Conservation (phyloP, 768 basidiomycete species). For the Sporobolomyces roseus region DNA sequence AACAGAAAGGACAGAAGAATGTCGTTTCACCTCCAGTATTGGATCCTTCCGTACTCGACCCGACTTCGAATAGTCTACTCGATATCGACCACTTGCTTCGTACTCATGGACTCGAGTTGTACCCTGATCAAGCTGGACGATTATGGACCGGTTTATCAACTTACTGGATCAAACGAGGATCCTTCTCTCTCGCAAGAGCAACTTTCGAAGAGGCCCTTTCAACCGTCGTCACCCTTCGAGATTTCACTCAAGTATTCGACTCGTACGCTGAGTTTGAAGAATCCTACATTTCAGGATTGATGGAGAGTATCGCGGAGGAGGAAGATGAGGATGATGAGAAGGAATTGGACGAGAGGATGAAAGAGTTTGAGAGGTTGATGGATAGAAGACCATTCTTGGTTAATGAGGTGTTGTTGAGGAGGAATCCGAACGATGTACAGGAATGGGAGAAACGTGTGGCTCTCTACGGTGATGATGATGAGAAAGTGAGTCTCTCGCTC, state of each 20-base stretch:
- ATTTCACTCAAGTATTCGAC: slow-evolving; percentile 97
- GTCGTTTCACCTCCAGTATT: slow-evolving; percentile 49
- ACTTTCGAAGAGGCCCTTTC: slow-evolving; percentile 85
- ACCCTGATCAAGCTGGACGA: slow-evolving; percentile 94
- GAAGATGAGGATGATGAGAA: slow-evolving; percentile 69
- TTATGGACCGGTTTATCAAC: slow-evolving; percentile 95
- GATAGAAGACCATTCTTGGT: slow-evolving; percentile 92
- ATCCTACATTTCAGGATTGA: slow-evolving; percentile 78
- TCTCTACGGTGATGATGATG: slow-evolving; percentile 78
- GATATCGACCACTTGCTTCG: slow-evolving; percentile 82
- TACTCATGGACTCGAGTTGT: slow-evolving; percentile 78
- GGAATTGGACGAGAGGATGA: slow-evolving; percentile 83
- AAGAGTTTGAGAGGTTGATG: slow-evolving; percentile 87
- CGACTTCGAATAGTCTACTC: slow-evolving; percentile 63
- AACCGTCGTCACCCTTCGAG: slow-evolving; percentile 82
- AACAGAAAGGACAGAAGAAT: not conserved
- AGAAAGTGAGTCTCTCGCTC: slow-evolving; percentile 64
- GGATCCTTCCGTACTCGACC: slow-evolving; percentile 64
- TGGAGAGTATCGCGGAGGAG: slow-evolving; percentile 62
- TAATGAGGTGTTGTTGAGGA: slow-evolving; percentile 84
- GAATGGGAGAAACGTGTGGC: slow-evolving; percentile 99
- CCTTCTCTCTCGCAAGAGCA: too few relatives aligned
- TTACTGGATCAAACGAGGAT: slow-evolving; percentile 89
- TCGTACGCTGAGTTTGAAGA: slow-evolving; percentile 93
- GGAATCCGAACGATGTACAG: slow-evolving; percentile 96